Evolutionary conservation across 495 filamentous ascomycete genomes (phyloP).

Genomic region (Penicillium silybi): DNA sequence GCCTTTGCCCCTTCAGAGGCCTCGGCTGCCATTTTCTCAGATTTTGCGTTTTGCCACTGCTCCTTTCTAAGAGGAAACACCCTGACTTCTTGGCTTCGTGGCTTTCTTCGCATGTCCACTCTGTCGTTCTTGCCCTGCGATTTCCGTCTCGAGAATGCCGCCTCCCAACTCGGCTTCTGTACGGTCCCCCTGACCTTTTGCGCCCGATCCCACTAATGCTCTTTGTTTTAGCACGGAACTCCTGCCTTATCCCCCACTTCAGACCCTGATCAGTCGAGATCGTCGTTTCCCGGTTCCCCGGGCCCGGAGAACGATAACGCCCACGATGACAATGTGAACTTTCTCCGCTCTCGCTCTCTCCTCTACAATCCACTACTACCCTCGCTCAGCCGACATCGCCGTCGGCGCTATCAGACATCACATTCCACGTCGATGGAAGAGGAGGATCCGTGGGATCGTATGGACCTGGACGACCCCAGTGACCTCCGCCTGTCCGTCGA

Average conservation of each 20-base stretch:
- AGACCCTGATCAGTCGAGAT: constrained; percentile 25
- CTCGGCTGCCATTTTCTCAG: background rate
- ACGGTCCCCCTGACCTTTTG: background rate
- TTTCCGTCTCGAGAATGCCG: constrained; percentile 23
- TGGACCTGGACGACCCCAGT: constrained; percentile 40
- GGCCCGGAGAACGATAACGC: constrained; percentile 48
- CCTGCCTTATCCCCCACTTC: constrained; percentile 26
- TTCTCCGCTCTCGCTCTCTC: constrained; percentile 46
- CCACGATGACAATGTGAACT: constrained; percentile 57
- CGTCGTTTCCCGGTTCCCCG: constrained; percentile 42
- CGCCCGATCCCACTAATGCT: background rate
- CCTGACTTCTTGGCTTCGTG: background rate
- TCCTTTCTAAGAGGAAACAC: background rate
- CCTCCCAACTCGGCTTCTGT: constrained; percentile 29
- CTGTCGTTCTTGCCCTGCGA: constrained; percentile 15
- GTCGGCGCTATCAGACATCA: constrained; percentile 29
- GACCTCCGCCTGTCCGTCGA: constrained; percentile 32
- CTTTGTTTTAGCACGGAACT: constrained; percentile 26
- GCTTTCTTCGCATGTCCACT: background rate
- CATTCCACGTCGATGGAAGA: constrained; percentile 27
- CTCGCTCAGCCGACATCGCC: constrained; percentile 34
- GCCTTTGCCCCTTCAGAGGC: background rate
- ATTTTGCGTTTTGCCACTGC: background rate
- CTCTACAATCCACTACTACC: constrained; percentile 32
- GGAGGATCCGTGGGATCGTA: constrained; percentile 24